Evolutionary conservation across 345 rosid genomes (phyloP).

Genomic region (Hevea brasiliensis): DNA sequence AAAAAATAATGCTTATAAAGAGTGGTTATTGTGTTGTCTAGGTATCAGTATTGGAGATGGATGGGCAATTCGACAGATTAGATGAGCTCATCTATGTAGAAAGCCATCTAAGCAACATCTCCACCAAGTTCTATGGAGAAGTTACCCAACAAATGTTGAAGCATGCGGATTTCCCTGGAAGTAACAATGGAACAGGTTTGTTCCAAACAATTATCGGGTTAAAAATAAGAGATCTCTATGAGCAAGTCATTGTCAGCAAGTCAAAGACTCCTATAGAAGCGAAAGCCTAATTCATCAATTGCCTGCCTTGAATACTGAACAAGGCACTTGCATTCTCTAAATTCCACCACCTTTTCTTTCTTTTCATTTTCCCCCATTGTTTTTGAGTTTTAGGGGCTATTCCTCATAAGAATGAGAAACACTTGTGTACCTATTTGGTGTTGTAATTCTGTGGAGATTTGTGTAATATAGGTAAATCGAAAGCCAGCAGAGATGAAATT

Average conservation of each 20-base stretch:
- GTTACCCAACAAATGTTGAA: conserved; percentile 96
- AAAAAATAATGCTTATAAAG: too few relatives aligned
- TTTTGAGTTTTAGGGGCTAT: conserved; percentile 5
- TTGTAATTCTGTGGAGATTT: conserved; percentile 34
- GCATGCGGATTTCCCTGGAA: conserved; percentile 93
- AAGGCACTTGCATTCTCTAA: too few relatives aligned
- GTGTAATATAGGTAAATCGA: conserved; percentile 36
- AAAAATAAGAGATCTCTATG: conserved; percentile 86
- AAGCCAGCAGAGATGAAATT: conserved; percentile 35
- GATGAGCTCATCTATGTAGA: conserved; percentile 95
- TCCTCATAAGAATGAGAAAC: conserved; percentile 7
- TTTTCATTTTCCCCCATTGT: too few relatives aligned
- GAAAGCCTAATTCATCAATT: conserved; percentile 61
- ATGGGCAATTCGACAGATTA: conserved; percentile 90
- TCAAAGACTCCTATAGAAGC: conserved; percentile 53
- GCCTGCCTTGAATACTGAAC: too few relatives aligned
- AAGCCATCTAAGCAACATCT: conserved; percentile 90
- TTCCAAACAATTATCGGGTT: conserved; percentile 90
- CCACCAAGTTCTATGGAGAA: conserved; percentile 92
- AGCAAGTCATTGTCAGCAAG: conserved; percentile 65
- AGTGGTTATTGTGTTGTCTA: conserved; percentile 11
- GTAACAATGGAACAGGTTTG: conserved; percentile 94
- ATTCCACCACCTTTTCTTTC: too few relatives aligned
- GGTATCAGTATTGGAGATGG: conserved; percentile 97
- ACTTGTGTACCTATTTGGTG: conserved; percentile 19